Conservation (phyloP, 805 yeast species). For the Yarrowia deformans region DNA sequence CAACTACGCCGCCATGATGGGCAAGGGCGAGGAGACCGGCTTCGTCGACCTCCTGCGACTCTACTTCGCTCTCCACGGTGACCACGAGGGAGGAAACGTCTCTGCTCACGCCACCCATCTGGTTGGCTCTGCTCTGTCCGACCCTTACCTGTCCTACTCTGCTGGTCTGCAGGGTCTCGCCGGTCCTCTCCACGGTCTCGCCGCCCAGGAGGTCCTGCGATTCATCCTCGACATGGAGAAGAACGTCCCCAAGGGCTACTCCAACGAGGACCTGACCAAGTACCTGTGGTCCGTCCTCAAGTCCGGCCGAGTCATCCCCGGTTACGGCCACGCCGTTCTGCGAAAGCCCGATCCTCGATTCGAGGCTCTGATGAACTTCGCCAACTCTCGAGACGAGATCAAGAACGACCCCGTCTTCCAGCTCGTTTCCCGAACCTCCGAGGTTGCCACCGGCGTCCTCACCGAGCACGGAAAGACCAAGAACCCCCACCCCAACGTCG, state of each 20-base stretch:
- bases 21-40: conserved; percentile 67
- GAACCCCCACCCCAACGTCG: conserved; percentile 94
- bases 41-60: conserved; percentile 81
- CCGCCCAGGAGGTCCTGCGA: conserved; percentile 85
- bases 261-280: conserved; percentile 72
- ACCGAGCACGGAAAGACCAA: conserved; percentile 88
- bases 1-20: conserved; percentile 68
- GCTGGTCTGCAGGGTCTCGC: conserved; percentile 88
- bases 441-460: conserved; percentile 82
- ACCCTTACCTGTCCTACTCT: conserved; percentile 78
- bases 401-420: conserved; percentile 79
- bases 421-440: conserved; percentile 76
- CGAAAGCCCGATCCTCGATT: conserved; percentile 90
- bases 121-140: conserved; percentile 82
- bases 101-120: conserved; percentile 87
- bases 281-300: conserved; percentile 81
- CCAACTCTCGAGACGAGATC: conserved; percentile 54
- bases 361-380: conserved; percentile 85
- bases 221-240: conserved; percentile 74
- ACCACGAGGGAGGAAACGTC: conserved; percentile 91
- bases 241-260: conserved; percentile 72
- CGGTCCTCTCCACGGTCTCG: conserved; percentile 88
- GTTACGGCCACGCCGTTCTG: conserved; percentile 87
- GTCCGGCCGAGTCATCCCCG: conserved; percentile 86
- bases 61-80: conserved; percentile 82